Evolutionary conservation across 768 basidiomycete species (phyloP).

Genomic region (Lactarius hengduanensis): DNA sequence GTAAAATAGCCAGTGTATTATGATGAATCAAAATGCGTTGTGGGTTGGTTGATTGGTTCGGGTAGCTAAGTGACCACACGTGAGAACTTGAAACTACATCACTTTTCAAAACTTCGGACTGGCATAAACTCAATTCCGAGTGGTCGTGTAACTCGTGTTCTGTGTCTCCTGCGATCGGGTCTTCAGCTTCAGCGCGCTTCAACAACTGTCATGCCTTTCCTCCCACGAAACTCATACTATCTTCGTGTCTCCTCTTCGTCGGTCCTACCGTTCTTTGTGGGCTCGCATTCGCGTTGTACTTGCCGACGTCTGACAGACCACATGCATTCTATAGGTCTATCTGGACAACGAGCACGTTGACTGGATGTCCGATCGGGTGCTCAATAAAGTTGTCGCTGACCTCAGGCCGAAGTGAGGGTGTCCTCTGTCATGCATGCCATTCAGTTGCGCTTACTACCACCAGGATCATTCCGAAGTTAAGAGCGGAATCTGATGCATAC

Average conservation of each 20-base stretch:
- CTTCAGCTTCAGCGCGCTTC: not conserved
- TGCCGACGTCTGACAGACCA: conserved; percentile 1
- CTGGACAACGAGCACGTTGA: conserved; percentile 83
- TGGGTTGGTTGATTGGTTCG: no score
- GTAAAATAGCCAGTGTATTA: not conserved
- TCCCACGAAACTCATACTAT: conserved; percentile 76
- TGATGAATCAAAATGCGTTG: not conserved
- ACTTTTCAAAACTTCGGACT: no score
- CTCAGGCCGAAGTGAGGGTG: conserved; percentile 62
- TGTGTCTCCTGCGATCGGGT: no score
- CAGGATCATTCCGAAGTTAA: conserved; percentile 67
- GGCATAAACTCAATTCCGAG: no score
- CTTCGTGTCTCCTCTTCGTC: conserved; percentile 72
- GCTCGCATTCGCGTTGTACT: conserved; percentile 27
- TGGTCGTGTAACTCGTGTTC: no score
- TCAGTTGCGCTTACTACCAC: conserved; percentile 1
- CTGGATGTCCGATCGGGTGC: conserved; percentile 85
- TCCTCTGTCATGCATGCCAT: conserved; percentile 2
- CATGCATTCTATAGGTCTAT: conserved; percentile 53
- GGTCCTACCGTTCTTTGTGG: conserved; percentile 78
- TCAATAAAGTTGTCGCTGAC: conserved; percentile 80
- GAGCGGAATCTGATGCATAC: conserved; percentile 52
- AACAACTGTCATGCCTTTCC: conserved; percentile 53
- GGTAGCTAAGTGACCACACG: no score
- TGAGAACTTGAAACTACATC: no score